Evolutionary conservation across 176 grass and related monocot species (phyloP).

Genomic region (Oryza meyeriana): DNA sequence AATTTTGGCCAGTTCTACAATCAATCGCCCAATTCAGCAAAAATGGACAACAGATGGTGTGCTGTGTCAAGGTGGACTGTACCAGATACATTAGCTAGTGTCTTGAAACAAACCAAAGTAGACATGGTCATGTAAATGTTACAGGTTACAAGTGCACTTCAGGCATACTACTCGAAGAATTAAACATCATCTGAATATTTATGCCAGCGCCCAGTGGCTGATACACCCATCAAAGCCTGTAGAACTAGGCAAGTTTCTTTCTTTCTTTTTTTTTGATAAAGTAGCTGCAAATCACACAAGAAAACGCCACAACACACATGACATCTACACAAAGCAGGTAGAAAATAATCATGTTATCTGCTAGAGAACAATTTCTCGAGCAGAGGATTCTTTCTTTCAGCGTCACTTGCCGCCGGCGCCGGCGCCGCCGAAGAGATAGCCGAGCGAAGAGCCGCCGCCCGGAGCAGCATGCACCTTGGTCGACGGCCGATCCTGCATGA

Average conservation of each 20-base stretch:
- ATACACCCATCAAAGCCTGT: neutral
- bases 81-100: neutral
- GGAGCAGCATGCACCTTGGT: slow-evolving; percentile 76
- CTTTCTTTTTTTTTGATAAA: too few species aligned
- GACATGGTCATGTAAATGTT: neutral
- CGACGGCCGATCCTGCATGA: slow-evolving; percentile 55
- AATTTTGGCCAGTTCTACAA: neutral
- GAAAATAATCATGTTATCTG: neutral
- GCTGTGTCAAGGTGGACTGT: neutral
- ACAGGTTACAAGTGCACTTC: neutral
- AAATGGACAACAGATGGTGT: neutral
- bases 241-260: neutral
- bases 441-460: slow-evolving; percentile 55
- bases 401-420: neutral
- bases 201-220: neutral
- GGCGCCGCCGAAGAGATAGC: slow-evolving; percentile 51
- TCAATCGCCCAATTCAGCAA: neutral
- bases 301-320: neutral
- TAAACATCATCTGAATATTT: neutral
- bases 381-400: neutral
- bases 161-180: neutral
- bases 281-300: neutral
- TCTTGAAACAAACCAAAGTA: neutral
- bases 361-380: neutral
- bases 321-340: neutral